These are phyloP conservation scores for Penicillium fuscoglaucum DNA, from an alignment of 2,329 filamentous ascomycete genomes.

Conservation along the genomic window DNA sequence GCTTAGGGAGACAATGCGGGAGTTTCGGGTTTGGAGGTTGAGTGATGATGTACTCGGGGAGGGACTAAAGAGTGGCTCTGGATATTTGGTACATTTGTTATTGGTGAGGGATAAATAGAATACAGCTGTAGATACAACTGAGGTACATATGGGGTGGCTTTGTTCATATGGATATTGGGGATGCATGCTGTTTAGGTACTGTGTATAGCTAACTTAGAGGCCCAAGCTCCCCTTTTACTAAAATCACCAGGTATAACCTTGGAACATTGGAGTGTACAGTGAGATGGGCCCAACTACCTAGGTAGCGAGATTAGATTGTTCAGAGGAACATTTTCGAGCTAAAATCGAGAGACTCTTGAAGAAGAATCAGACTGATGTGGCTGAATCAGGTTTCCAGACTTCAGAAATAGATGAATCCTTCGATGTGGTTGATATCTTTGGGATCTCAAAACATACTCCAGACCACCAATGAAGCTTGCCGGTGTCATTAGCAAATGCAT, in stretches of 20 bases:
- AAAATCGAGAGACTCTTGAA: background rate
- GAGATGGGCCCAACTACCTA: background rate
- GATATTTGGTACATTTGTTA: slow-evolving; percentile 82
- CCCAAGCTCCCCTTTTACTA: background rate
- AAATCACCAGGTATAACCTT: no score
- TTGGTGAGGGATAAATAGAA: slow-evolving; percentile 50
- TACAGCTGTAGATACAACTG: background rate
- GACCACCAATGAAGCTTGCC: background rate
- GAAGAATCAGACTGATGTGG: background rate
- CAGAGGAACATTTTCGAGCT: background rate
- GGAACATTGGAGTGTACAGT: no score
- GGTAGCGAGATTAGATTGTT: background rate
- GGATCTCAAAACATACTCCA: background rate
- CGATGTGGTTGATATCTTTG: background rate
- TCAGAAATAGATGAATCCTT: background rate
- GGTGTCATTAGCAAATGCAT: background rate
- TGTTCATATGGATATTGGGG: background rate
- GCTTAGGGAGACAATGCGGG: slow-evolving; percentile 65
- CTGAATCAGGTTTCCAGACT: background rate
- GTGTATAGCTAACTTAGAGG: background rate
- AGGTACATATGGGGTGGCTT: background rate
- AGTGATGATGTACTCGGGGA: slow-evolving; percentile 62
- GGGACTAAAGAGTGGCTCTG: slow-evolving; percentile 62
- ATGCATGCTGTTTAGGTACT: background rate
- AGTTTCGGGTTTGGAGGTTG: slow-evolving; percentile 76